These are phyloP conservation scores for Fraxinus nigra DNA, from an alignment of 305 asterid species.

Conservation along the genomic window DNA sequence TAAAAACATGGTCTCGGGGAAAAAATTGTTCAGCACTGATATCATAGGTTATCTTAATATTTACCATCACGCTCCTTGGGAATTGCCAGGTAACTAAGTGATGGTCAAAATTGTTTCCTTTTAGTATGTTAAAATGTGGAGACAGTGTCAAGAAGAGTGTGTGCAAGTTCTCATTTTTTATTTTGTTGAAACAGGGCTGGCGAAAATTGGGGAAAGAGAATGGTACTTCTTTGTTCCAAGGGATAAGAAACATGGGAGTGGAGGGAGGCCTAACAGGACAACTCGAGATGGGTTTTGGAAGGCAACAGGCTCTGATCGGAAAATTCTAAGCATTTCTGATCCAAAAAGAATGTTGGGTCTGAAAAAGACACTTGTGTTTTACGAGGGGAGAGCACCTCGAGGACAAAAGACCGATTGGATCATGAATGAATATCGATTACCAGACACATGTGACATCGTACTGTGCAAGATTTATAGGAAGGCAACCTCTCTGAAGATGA, in stretches of 20 bases:
- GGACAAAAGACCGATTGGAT: conserved; percentile 88
- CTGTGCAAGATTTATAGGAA: conserved; percentile 72
- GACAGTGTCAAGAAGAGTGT: too few species aligned
- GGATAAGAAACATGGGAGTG: conserved; percentile 62
- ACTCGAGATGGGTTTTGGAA: conserved; percentile 78
- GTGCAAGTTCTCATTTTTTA: neutral
- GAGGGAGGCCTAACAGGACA: conserved; percentile 75
- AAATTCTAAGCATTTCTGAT: conserved; percentile 37
- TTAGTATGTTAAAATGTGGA: neutral
- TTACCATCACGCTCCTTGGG: conserved; percentile 61
- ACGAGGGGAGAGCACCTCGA: conserved; percentile 76
- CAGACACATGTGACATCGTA: conserved; percentile 53
- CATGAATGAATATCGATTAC: conserved; percentile 83
- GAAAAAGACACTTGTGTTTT: conserved; percentile 75
- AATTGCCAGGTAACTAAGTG: conserved; percentile 53
- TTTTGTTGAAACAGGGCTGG: conserved; percentile 41
- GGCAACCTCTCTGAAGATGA: conserved; percentile 66
- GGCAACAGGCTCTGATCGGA: conserved; percentile 84
- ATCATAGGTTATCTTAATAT: conserved; percentile 65
- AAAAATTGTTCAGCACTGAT: conserved; percentile 15
- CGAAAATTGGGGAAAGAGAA: conserved; percentile 74
- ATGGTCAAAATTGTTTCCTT: too few species aligned
- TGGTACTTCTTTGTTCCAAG: conserved; percentile 80
- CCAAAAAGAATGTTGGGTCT: conserved; percentile 51
- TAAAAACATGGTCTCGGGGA: conserved; percentile 19